Evolutionary conservation across 345 rosid genomes (phyloP), one percentile per base, ranked within the genome.

Genomic region (Excoecaria cochinchinensis): DNA sequence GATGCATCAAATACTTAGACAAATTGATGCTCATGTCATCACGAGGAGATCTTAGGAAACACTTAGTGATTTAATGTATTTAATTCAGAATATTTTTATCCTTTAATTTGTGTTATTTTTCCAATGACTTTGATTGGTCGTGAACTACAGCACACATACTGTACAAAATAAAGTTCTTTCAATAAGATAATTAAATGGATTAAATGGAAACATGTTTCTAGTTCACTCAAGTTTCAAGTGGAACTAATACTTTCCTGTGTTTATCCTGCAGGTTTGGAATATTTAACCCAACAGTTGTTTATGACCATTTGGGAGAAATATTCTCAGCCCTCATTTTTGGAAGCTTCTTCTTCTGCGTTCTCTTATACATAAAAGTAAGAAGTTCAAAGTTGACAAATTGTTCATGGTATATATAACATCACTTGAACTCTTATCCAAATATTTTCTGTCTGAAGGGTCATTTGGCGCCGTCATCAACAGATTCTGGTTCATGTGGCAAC

Each of bases 231-330:
- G 15, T 19, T 40, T 21, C 3, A 8, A 40, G 69, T 65, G 69
- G 16, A 22, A 62, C 42, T 76, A 21, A 40, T 62, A 17, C 8
- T 71, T 60, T 3, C 57, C 70, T 46, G 1, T 76, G 60, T 80
- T 52, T 69, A 58, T 74, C 75, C 53, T 81, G 84, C 92, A 93
- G 99, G 98, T 93, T 87, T 78, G 94, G 98, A 38, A 89, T 95
- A 83, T 91, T 95, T 84, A 92, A 85, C 89, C 95, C 97, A 25
- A 60, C 96, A 0, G 63, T 92, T 80, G 97, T 95, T 76, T 95
- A 95, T 83, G 97, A 95, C 85, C 97, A 87, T 81, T 83, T 95
- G 85, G 99, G 99, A 60, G 99, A 95, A 84, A 95, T 95, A 85
- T 95, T 83, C 75, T 95, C 97, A 0, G 90, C 97, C 19, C 90